Evolutionary conservation across 2,329 filamentous ascomycete species (phyloP).

Genomic region (Xylariaceae sp.): DNA sequence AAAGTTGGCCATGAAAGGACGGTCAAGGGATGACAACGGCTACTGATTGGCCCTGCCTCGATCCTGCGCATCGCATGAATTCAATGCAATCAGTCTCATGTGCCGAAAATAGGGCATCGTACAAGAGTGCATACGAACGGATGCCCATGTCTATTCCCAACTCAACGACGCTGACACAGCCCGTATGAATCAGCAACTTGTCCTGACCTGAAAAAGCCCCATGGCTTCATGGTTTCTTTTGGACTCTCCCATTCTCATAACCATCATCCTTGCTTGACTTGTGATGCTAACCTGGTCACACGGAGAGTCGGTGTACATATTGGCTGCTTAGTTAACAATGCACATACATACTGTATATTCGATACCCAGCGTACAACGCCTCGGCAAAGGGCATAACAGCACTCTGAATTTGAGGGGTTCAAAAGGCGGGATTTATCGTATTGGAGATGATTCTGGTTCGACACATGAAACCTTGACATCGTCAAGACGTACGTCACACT

Average conservation of each 20-base stretch:
- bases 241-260: background rate
- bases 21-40: slow-evolving; percentile 6
- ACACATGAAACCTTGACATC: slow-evolving; percentile 23
- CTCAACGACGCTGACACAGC: slow-evolving; percentile 6
- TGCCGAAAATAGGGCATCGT: slow-evolving; percentile 27
- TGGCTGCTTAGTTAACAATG: too few species aligned
- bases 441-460: slow-evolving; percentile 10
- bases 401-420: background rate
- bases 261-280: background rate
- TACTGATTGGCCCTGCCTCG: slow-evolving; percentile 14
- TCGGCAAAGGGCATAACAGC: background rate
- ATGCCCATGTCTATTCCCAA: background rate
- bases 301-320: too few species aligned
- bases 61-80: slow-evolving; percentile 26
- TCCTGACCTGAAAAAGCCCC: background rate
- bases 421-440: slow-evolving; percentile 18
- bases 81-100: slow-evolving; percentile 29
- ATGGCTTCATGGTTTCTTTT: background rate
- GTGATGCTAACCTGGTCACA: too few species aligned
- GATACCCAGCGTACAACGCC: background rate
- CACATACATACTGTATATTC: background rate
- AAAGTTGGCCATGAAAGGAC: slow-evolving; percentile 15
- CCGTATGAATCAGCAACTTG: background rate
- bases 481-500: slow-evolving; percentile 21
- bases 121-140: background rate